Conservation (phyloP, 371 early-diverging fungal genomes). For the Choanephora cucurbitarum region DNA sequence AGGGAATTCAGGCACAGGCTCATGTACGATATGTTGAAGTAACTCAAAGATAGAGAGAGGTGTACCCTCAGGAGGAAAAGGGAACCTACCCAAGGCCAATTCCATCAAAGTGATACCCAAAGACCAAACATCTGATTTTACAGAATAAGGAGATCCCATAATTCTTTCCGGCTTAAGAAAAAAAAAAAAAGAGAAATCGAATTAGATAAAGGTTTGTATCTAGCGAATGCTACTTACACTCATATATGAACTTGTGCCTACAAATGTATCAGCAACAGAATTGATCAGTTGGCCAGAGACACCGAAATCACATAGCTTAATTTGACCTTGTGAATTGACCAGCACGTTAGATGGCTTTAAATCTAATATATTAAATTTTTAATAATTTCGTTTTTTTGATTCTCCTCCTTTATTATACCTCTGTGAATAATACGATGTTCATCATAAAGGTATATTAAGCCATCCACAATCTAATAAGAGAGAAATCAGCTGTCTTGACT, state of each 20-base stretch:
- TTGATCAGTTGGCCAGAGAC: slow-evolving; percentile 83
- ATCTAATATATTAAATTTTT: slow-evolving; percentile 38
- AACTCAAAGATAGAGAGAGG: slow-evolving; percentile 87
- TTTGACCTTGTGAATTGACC: slow-evolving; percentile 76
- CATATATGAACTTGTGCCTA: slow-evolving; percentile 92
- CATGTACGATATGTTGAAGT: slow-evolving; percentile 90
- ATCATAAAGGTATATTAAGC: slow-evolving; percentile 82
- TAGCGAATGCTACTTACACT: slow-evolving; percentile 74
- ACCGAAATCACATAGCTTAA: slow-evolving; percentile 92
- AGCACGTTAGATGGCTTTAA: slow-evolving; percentile 85
- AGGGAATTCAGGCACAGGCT: slow-evolving; percentile 86
- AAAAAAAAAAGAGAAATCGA: neutral
- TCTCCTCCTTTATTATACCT: slow-evolving; percentile 37
- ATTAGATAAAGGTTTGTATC: too few species aligned
- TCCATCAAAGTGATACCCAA: slow-evolving; percentile 94
- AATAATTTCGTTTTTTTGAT: neutral
- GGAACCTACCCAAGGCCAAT: slow-evolving; percentile 88
- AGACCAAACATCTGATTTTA: slow-evolving; percentile 95
- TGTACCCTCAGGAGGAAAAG: slow-evolving; percentile 79
- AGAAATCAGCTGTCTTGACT: neutral
- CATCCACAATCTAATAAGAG: slow-evolving; percentile 63
- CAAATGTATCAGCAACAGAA: slow-evolving; percentile 88
- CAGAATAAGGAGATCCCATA: slow-evolving; percentile 87
- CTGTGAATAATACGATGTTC: slow-evolving; percentile 88
- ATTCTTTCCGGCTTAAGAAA: slow-evolving; percentile 90